Percentiles rank a stretch among this genome's conserved stretches.
Conservation (phyloP, 2,329 filamentous ascomycete species). For the Zymoseptoria tritici region DNA sequence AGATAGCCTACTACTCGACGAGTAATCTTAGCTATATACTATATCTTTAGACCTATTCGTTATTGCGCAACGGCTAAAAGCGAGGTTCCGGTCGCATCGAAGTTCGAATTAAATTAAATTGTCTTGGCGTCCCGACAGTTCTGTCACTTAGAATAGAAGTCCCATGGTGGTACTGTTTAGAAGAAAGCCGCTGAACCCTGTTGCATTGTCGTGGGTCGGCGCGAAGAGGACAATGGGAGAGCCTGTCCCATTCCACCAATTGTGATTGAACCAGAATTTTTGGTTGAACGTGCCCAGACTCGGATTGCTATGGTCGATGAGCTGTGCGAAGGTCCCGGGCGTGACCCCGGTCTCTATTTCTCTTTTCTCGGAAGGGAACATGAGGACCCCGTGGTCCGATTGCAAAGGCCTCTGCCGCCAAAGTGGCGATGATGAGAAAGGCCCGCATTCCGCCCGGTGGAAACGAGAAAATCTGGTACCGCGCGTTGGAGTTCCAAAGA, state of each 20-base stretch:
- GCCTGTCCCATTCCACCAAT: constrained; percentile 47
- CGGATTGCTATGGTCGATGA: constrained; percentile 52
- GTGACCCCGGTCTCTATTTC: neutral
- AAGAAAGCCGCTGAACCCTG: constrained; percentile 43
- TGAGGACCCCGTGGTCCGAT: neutral
- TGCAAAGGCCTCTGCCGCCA: neutral
- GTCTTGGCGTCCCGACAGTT: no score
- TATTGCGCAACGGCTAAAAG: no score
- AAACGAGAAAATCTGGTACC: neutral
- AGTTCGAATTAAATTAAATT: no score
- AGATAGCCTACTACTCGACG: no score
- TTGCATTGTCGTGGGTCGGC: constrained; percentile 47
- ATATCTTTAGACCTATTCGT: no score
- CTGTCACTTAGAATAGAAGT: no score
- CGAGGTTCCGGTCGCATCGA: no score
- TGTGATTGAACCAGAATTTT: constrained; percentile 46
- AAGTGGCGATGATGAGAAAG: neutral
- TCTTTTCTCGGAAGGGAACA: neutral
- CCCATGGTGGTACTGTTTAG: constrained; percentile 46
- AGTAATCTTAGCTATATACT: no score
- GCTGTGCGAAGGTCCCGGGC: constrained; percentile 43
- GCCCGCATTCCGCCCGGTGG: neutral
- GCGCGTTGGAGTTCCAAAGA: neutral
- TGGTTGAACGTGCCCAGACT: constrained; percentile 49
- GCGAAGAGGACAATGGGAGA: constrained; percentile 40